Base-by-base conservation (phyloP, 495 filamentous ascomycete genomes). In the Coniosporium apollinis region DNA sequence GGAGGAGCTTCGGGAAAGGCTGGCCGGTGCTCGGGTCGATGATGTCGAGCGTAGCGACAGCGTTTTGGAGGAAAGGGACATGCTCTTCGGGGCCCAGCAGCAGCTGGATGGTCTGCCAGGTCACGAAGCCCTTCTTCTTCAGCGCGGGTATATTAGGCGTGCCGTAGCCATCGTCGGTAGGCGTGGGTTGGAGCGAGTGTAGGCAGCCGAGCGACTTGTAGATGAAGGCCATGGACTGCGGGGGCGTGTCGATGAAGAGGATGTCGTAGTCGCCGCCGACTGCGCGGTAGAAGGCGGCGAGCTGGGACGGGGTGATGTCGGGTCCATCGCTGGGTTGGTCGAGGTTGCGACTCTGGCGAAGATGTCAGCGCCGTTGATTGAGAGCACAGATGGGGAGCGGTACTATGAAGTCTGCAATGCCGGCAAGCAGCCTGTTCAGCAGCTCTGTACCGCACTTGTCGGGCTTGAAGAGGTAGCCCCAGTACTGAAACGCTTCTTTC, bases 51-150 rank as follows among this genome's bases (percentile, higher is more conserved):
- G 78, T 61, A 22, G 60, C 65, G 7, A 92, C 75, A 0, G 91
- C 83, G 44, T 71, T 75, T 46, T 86, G 85, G 5, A 97, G 51
- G 44, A 82, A 86, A 1, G 72, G 72, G 1, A 79, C 78, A 59
- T 96, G 87, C 47, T 87, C 81, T 42, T 83, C 76, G 2, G 91
- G 89, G 35, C 77, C 81, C 9, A 96, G 68, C 20, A 96, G 64
- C 19, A 92, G 59, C 57, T 96, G 84, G 11, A 97, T 84, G 2
- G 81, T 80, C 64, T 94, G 82, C 86, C 87, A 97, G 48, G 77
- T 74, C 26, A 87, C 76, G 51, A 93, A 97, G 17, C 89, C 89
- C 43, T 69, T 71, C 0, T 67, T 62, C 25, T 84, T 85, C 37
- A 97, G 60, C 10, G 83, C 80, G 7, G 89, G 89, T 24, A 93